A percentile compares a stretch with the other conserved stretches of the same genome.
phyloP scores from a whole-genome alignment of 371 early-diverging fungal genomes.

The Thermomucor indicae-seudaticae region DNA sequence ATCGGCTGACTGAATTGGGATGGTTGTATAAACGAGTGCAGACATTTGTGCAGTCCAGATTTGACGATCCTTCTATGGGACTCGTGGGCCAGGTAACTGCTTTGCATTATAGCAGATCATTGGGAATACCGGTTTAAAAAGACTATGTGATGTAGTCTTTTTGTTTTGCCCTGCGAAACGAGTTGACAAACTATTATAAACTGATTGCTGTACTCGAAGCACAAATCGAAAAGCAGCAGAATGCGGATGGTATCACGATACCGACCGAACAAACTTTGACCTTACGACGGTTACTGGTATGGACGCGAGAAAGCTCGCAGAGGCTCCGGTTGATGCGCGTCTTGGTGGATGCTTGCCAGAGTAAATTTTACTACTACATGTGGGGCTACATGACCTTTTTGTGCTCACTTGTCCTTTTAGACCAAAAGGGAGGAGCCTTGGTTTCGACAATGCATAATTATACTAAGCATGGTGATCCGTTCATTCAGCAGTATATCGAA shows the following conservation, averaged over 20 bases:
- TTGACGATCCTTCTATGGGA: constrained; percentile 46
- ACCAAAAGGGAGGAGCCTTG: constrained; percentile 76
- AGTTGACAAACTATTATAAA: constrained; percentile 77
- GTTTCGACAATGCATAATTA: constrained; percentile 77
- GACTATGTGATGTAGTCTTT: constrained; percentile 57
- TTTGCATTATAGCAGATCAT: not conserved
- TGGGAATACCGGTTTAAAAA: not conserved
- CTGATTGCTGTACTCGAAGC: constrained; percentile 84
- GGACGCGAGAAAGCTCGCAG: constrained; percentile 79
- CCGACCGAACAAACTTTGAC: constrained; percentile 57
- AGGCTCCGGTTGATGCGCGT: constrained; percentile 69
- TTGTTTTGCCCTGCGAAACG: constrained; percentile 71
- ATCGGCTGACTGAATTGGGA: constrained; percentile 64
- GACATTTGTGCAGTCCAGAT: constrained; percentile 35
- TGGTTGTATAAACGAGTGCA: constrained; percentile 65
- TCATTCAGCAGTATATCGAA: constrained; percentile 73
- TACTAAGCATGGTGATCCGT: constrained; percentile 88
- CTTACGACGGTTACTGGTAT: constrained; percentile 79
- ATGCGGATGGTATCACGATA: constrained; percentile 7
- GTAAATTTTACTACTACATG: no score
- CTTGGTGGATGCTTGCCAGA: constrained; percentile 57
- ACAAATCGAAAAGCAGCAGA: constrained; percentile 55
- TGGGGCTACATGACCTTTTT: not conserved
- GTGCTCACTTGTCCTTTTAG: constrained; percentile 8
- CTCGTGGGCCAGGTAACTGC: constrained; percentile 57